phyloP scores from a whole-genome alignment of 2,329 filamentous ascomycete species.

The Myriosclerotinia curreyana region DNA sequence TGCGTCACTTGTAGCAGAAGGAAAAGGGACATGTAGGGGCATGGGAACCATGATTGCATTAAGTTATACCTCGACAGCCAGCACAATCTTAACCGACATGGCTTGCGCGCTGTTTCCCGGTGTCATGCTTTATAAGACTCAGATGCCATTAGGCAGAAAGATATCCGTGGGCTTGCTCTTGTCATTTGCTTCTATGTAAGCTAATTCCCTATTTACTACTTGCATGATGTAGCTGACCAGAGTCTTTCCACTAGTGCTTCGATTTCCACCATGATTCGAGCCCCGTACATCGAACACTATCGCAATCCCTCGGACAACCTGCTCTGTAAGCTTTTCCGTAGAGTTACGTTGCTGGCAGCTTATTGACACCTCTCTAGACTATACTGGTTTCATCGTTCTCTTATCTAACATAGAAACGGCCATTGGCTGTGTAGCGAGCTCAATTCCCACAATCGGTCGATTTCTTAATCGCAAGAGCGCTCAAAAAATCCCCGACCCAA shows the following conservation, averaged over 20 bases:
- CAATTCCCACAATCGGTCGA: slow-evolving; percentile 18
- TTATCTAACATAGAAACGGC: slow-evolving; percentile 22
- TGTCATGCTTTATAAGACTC: slow-evolving; percentile 39
- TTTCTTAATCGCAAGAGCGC: background rate
- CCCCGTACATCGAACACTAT: slow-evolving; percentile 10
- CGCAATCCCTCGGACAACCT: slow-evolving; percentile 22
- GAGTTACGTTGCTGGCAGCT: background rate
- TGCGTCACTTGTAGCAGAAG: slow-evolving; percentile 18
- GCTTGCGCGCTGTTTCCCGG: slow-evolving; percentile 39
- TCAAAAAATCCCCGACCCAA: background rate
- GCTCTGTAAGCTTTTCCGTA: slow-evolving; percentile 31
- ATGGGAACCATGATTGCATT: slow-evolving; percentile 30
- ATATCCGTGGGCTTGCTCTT: slow-evolving; percentile 32
- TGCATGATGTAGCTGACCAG: background rate
- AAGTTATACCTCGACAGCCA: slow-evolving; percentile 38
- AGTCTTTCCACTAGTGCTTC: slow-evolving; percentile 6
- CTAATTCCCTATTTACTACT: no score
- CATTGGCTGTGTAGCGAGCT: slow-evolving; percentile 18
- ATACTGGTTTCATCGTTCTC: slow-evolving; percentile 18
- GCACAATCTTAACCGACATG: slow-evolving; percentile 40
- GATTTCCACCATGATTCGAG: slow-evolving; percentile 17
- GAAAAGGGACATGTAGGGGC: slow-evolving; percentile 24
- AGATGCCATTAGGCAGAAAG: slow-evolving; percentile 36
- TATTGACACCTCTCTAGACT: slow-evolving; percentile 5
- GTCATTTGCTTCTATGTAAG: slow-evolving; percentile 25